Evolutionary conservation across 176 grass and related monocot species (phyloP), one percentile per base, ranked within the genome.

Genomic region (Miscanthus lutarioriparius): DNA sequence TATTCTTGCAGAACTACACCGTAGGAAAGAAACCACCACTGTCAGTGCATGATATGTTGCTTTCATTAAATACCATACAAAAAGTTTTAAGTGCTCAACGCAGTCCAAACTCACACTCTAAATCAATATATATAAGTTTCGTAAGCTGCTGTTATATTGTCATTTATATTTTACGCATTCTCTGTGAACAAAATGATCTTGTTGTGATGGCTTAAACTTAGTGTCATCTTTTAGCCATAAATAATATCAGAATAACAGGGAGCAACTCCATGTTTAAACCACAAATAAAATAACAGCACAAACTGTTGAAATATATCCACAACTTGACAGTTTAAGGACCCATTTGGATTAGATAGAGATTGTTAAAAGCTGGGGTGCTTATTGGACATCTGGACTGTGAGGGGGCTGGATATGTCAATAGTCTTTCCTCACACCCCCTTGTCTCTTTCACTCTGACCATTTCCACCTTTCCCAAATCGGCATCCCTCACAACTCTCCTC

Each of bases 1-100:
- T 94, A 86, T 99, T 99, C 90, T 99, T 99, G 93, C 96, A 96
- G 70, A 99, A 92, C 96, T 99, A 86, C 75, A 90, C 10, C 23
- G 71, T 39, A 75, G 30, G 28, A 81, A 35, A 83, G 23, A 80
- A 74, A 80, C 7, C 1, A 9, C 36, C 44, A 58, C 17, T 56
- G n/a, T 86, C 45, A 90, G 66, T 67, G 15, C 37, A 73, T 2
- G 44, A 11, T 17, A n/a, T 13, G 15, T 26, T 86, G 30, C 56
- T 66, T 86, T 78, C 20, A 73, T 15, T 64, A 15, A 64, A 64
- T 64, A 64, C 10, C 61, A 64, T 27, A 28, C 10, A 64, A 64
- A 64, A 27, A 6, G 4, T 27, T 63, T 63, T 9, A 28, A 64
- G 25, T 28, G 61, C n/a, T 65, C 17, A 73, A 41, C 2, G 0